phyloP scores from a whole-genome alignment of 2,329 filamentous ascomycete genomes.

The Zymoseptoria crescenta region DNA sequence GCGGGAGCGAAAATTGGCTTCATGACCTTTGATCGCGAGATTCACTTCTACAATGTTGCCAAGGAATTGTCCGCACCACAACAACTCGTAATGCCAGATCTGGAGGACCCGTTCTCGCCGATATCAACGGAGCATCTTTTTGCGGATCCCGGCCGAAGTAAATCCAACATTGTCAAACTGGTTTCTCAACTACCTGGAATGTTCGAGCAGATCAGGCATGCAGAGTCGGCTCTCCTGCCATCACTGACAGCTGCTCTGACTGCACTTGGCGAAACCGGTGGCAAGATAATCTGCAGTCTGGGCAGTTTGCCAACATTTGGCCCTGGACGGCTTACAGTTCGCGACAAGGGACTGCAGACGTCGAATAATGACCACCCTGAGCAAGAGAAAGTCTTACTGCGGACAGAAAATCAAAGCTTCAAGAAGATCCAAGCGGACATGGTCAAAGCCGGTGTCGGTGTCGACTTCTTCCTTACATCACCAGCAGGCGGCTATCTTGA shows the following conservation, averaged over 20 bases:
- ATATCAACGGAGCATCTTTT: conserved; percentile 78
- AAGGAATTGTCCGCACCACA: conserved; percentile 75
- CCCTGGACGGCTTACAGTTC: conserved; percentile 72
- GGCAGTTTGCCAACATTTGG: conserved; percentile 87
- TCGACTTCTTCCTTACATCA: conserved; percentile 90
- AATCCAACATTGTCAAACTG: conserved; percentile 79
- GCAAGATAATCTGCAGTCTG: conserved; percentile 83
- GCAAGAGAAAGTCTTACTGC: conserved; percentile 83
- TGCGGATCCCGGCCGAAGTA: conserved; percentile 87
- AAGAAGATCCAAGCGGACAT: conserved; percentile 80
- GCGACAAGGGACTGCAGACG: conserved; percentile 80
- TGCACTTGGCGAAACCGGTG: conserved; percentile 79
- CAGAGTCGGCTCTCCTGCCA: conserved; percentile 80
- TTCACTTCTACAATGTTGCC: conserved; percentile 95
- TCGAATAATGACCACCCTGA: conserved; percentile 74
- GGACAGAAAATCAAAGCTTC: conserved; percentile 82
- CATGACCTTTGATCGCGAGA: conserved; percentile 90
- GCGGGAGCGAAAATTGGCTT: conserved; percentile 83
- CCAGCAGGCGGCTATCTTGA: conserved; percentile 87
- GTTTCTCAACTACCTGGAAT: conserved; percentile 74
- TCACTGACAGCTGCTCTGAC: conserved; percentile 74
- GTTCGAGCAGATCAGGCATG: conserved; percentile 81
- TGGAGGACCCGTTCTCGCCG: conserved; percentile 93
- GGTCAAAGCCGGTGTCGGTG: conserved; percentile 76
- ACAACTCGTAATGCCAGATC: conserved; percentile 97